Evolutionary conservation across 768 basidiomycete species (phyloP), one percentile per base, ranked within the genome.

Genomic region (Phaeolepiota aurea): DNA sequence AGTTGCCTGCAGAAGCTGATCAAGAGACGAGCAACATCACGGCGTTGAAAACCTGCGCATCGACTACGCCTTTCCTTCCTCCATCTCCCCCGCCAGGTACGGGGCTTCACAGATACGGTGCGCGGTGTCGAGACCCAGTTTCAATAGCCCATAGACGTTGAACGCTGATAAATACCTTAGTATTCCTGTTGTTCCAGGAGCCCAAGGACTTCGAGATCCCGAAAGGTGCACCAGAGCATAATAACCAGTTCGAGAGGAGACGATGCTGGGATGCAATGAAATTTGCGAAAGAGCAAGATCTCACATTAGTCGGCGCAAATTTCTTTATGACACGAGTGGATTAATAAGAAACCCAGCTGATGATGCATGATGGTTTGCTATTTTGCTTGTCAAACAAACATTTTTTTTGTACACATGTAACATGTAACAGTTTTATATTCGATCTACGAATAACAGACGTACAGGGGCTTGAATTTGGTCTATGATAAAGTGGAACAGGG

Each of bases 121-220:
- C 44, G 65, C 21, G 22, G 9, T 15, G 32, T 20, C 15, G 14
- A 21, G 4, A 3, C 40, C 31, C 20, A 5, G 16, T 1, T 14
- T 3, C 21, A 9, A 1, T 10, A 31, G 15, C 14, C 19, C 32
- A 22, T 22, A 5, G n/a, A 11, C 44, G 15, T 32, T 14, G 32
- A 34, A 39, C 22, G 18, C 25, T 25, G 14, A 32, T 11, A 20
- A n/a, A 1, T 37, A 20, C 33, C n/a, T 14, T 34, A 65, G 80
- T 68, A 10, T 76, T 82, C 54, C 56, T 82, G 5, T 62, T 82
- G 5, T 82, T 76, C 50, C 64, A 76, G 47, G 81, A 83, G 48
- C 79, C 80, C 3, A 37, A 56, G 2, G 54, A 50, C 9, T 62
- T 76, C 42, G 44, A 34, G 1, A 58, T 82, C 15, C 71, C 75